These are phyloP conservation scores for Acacia confusa DNA, from an alignment of 306 rosid species.

Conservation along the genomic window DNA sequence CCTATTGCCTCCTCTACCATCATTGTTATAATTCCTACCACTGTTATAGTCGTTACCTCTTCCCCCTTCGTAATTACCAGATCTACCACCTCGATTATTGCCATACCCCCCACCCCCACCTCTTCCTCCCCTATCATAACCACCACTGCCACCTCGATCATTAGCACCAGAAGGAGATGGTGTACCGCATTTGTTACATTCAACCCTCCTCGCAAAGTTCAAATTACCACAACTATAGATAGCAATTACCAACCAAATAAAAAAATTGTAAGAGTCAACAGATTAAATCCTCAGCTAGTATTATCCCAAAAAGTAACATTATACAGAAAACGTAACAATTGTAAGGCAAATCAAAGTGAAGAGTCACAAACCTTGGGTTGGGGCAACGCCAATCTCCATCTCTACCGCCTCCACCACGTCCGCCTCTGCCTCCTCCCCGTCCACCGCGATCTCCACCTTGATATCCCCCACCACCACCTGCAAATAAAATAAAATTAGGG, in stretches of 20 bases:
- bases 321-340: background rate
- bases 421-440: slow-evolving; percentile 48
- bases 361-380: slow-evolving; percentile 59
- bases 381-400: slow-evolving; percentile 99
- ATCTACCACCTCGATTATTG: slow-evolving; percentile 56
- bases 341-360: background rate
- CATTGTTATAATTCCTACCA: slow-evolving; percentile 45
- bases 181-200: slow-evolving; percentile 95
- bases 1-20: slow-evolving; percentile 67
- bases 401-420: slow-evolving; percentile 80
- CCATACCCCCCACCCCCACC: slow-evolving; percentile 64
- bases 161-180: slow-evolving; percentile 72
- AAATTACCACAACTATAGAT: slow-evolving; percentile 80
- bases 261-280: background rate
- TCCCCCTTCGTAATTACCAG: slow-evolving; percentile 56
- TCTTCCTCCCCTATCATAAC: slow-evolving; percentile 51
- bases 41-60: slow-evolving; percentile 51
- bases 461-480: slow-evolving; percentile 65
- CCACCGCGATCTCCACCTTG: slow-evolving; percentile 88
- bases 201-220: slow-evolving; percentile 93
- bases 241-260: slow-evolving; percentile 25
- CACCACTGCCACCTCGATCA: slow-evolving; percentile 46
- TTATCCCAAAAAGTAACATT: background rate
- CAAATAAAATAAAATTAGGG: slow-evolving; percentile 22
- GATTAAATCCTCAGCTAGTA: background rate